phyloP scores from a whole-genome alignment of 1,284 basidiomycete species.

The Kwoniella shivajii region DNA sequence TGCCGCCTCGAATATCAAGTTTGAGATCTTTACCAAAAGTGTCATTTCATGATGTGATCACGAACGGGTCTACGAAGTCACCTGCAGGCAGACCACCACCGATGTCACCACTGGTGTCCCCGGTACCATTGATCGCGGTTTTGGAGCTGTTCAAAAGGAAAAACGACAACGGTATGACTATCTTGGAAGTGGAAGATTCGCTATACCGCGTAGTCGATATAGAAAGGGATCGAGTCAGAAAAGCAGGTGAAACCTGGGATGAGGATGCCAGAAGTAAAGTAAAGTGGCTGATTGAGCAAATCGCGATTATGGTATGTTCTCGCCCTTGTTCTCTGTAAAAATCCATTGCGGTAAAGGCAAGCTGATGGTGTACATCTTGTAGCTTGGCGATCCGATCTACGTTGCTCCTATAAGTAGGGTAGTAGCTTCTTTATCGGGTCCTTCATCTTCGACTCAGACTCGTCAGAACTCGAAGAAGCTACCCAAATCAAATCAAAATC shows the following conservation, averaged over 20 bases:
- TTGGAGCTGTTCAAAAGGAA: not conserved
- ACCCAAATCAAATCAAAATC: not conserved
- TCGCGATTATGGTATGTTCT: conserved; percentile 17
- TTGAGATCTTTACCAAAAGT: not conserved
- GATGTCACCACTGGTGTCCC: not conserved
- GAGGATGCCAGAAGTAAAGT: conserved; percentile 10
- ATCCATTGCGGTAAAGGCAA: not conserved
- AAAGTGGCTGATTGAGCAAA: conserved; percentile 25
- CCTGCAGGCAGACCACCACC: not conserved
- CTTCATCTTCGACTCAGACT: not conserved
- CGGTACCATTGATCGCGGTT: conserved; percentile 2
- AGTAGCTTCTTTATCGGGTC: conserved; percentile 4
- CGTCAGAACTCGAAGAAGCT: not conserved
- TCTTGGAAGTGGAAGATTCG: conserved; percentile 4
- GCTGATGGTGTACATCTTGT: not conserved
- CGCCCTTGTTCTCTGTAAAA: not conserved
- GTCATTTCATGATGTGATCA: not conserved
- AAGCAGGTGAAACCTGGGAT: conserved; percentile 14
- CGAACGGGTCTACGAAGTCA: not conserved
- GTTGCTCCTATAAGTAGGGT: conserved; percentile 13
- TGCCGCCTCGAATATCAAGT: not conserved
- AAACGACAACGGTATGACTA: not conserved
- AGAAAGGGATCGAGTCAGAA: conserved; percentile 7
- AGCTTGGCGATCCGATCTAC: conserved; percentile 16
- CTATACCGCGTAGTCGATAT: conserved; percentile 9